These are phyloP conservation scores for Kazachstania bromeliacearum DNA, from an alignment of 805 yeast species.

Conservation along the genomic window DNA sequence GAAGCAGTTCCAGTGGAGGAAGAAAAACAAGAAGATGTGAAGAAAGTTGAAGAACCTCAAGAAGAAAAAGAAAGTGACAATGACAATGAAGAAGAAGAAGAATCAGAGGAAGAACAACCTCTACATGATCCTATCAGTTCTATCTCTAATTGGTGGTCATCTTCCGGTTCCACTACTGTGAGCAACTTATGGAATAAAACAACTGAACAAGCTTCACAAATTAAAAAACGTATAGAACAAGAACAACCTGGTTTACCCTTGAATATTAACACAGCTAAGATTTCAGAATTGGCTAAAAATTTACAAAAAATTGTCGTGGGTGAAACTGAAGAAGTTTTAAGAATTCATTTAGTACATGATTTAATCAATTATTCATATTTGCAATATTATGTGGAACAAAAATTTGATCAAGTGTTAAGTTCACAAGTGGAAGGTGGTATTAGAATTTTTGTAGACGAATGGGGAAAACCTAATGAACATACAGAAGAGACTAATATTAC, in stretches of 20 bases:
- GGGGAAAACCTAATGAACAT: slow-evolving; percentile 27
- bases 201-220: slow-evolving; percentile 36
- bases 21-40: slow-evolving; percentile 15
- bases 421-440: slow-evolving; percentile 73
- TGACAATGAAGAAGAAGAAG: slow-evolving; percentile 18
- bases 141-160: slow-evolving; percentile 66
- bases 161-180: slow-evolving; percentile 57
- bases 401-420: slow-evolving; percentile 53
- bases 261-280: slow-evolving; percentile 18
- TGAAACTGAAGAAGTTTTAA: slow-evolving; percentile 44
- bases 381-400: slow-evolving; percentile 34
- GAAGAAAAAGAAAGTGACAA: slow-evolving; percentile 9
- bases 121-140: slow-evolving; percentile 54
- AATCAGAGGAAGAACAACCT: slow-evolving; percentile 15
- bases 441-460: slow-evolving; percentile 48
- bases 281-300: slow-evolving; percentile 27
- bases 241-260: slow-evolving; percentile 22
- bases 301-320: slow-evolving; percentile 28
- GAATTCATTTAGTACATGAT: slow-evolving; percentile 61
- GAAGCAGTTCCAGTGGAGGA: slow-evolving; percentile 7
- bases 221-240: slow-evolving; percentile 31
- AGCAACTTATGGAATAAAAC: slow-evolving; percentile 60
- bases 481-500: not conserved
- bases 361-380: slow-evolving; percentile 42
- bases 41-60: slow-evolving; percentile 13